A percentile compares a stretch with the other conserved stretches of the same genome.
Conservation (phyloP, 225 moss, liverwort and hornwort species). For the Lunularia cruciata region DNA sequence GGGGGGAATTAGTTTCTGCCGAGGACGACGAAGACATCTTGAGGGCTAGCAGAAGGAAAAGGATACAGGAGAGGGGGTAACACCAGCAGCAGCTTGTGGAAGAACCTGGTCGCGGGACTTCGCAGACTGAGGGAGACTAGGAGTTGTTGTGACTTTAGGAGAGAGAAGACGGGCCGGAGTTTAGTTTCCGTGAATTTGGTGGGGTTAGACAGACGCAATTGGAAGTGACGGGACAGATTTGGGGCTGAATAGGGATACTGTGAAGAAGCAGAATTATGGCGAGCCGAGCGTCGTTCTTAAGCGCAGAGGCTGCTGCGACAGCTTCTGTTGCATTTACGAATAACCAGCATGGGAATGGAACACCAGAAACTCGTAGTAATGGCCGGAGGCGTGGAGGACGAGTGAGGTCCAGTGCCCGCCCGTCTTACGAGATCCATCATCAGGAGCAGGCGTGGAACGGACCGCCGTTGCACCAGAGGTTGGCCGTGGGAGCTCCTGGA, state of each 20-base stretch:
- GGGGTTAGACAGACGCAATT: no score
- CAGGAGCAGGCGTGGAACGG: conserved; percentile 53
- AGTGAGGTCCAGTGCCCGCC: conserved; percentile 61
- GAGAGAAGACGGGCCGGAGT: not conserved
- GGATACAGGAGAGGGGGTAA: not conserved
- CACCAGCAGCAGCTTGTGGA: not conserved
- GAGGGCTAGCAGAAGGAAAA: not conserved
- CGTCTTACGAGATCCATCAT: conserved; percentile 42
- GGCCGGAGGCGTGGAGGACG: conserved; percentile 60
- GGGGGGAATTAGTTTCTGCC: not conserved
- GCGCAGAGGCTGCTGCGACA: conserved; percentile 64
- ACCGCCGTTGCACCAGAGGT: conserved; percentile 58
- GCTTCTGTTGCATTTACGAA: conserved; percentile 66
- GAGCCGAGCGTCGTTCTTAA: conserved; percentile 68
- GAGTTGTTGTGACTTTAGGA: not conserved
- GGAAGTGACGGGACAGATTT: not conserved
- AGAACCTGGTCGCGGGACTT: not conserved
- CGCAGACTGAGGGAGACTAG: not conserved
- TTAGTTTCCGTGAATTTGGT: no score
- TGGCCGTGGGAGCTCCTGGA: conserved; percentile 56
- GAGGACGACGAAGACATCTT: conserved; percentile 10
- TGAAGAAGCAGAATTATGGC: conserved; percentile 46
- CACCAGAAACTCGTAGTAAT: conserved; percentile 45
- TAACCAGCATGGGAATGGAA: conserved; percentile 48
- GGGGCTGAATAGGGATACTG: not conserved